Evolutionary conservation across 1,284 basidiomycete genomes (phyloP).

Genomic region (Neotropicomus parvogracilis): DNA sequence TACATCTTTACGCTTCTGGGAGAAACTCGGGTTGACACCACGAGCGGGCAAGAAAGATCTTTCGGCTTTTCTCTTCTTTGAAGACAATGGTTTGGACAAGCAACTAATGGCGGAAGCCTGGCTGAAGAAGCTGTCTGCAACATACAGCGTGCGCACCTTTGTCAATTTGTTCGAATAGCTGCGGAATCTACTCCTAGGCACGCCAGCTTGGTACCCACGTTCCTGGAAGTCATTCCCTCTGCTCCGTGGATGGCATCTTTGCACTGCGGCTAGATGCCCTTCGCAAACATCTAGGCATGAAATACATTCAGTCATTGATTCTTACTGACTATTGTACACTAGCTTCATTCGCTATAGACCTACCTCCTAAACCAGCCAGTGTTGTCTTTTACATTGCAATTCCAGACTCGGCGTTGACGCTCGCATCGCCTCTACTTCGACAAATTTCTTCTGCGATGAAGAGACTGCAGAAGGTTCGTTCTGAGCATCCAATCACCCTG

Average conservation of each 20-base stretch:
- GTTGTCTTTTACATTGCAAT: constrained; percentile 67
- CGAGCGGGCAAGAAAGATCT: constrained; percentile 67
- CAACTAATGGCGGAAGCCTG: constrained; percentile 50
- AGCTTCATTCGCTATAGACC: constrained; percentile 51
- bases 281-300: constrained; percentile 59
- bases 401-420: constrained; percentile 53
- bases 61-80: constrained; percentile 63
- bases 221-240: constrained; percentile 46
- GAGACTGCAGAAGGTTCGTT: constrained; percentile 46
- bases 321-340: constrained; percentile 6
- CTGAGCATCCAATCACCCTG: constrained; percentile 48
- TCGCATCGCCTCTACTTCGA: constrained; percentile 59
- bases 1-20: constrained; percentile 74
- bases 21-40: constrained; percentile 72
- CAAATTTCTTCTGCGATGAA: constrained; percentile 60
- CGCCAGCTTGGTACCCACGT: constrained; percentile 57
- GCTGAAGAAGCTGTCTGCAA: constrained; percentile 49
- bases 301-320: not conserved
- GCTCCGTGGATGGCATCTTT: constrained; percentile 52
- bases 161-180: constrained; percentile 1
- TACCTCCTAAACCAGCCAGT: constrained; percentile 39
- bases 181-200: constrained; percentile 40
- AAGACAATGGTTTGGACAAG: constrained; percentile 50
- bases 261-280: constrained; percentile 62
- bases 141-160: constrained; percentile 53